Base-by-base conservation (phyloP, 495 filamentous ascomycete genomes). In the Sphaerosporella brunnea region DNA sequence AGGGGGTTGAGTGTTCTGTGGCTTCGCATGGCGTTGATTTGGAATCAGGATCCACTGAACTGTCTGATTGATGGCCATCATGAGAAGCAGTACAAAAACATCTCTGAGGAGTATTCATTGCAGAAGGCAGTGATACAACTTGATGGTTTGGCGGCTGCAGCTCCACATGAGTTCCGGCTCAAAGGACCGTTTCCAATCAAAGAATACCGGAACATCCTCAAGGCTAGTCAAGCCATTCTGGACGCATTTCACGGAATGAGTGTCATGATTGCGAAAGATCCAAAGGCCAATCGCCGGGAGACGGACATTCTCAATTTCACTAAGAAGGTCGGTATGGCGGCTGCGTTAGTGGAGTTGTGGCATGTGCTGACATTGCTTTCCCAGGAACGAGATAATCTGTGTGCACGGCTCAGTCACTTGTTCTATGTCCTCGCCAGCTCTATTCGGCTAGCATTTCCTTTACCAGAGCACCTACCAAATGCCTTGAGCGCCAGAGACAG, bases 191-290 rank as follows among this genome's bases (percentile, higher is more conserved):
- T 97, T 54, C 80, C 83, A 1, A 69, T 77, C 23, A 69, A 66
- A 10, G 70, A 68, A 26, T 83, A 84, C 51, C 69, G 72, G 13
- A 73, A 74, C 21, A 78, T 95, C 36, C 70, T 94, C 55, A 71
- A 74, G 11, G 79, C 80, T 23, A 93, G 87, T 1, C 73, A 79
- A 36, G 74, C 75, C 34, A 83, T 93, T 63, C 74, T 95, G 10
- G 86, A 96, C 63, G 77, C 82, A 20, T 93, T 96, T 61, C 82
- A 94, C 60, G 84, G 88, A 30, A 93, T 97, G 80, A 92, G 87
- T 54, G 75, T 94, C 2, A 78, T 94, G 53, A 83, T 94, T 50
- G 67, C 80, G 63, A 88, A 88, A 60, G 80, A 82, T 40, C 69
- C 80, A 8, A 73, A 72, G 24, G 73, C 82, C 15, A 86, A 74